Evolutionary conservation across 1,284 basidiomycete species (phyloP).

Genomic region (Pascua guehoae): DNA sequence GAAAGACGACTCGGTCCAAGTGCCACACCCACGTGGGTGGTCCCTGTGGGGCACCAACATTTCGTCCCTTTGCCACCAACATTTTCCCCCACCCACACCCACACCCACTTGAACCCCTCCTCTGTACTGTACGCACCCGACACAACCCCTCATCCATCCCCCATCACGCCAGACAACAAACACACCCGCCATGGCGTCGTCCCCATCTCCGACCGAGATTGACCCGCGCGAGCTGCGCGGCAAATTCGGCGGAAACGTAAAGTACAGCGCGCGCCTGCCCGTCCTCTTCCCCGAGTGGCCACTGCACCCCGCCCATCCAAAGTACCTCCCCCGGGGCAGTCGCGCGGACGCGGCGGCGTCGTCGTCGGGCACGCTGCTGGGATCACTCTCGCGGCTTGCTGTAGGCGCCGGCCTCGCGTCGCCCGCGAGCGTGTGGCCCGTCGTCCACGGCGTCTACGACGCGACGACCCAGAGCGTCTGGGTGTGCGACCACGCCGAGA

Average conservation of each 20-base stretch:
- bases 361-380: slow-evolving; percentile 4
- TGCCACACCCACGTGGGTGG: too few species aligned
- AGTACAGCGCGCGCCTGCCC: slow-evolving; percentile 46
- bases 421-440: slow-evolving; percentile 6
- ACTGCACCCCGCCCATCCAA: slow-evolving; percentile 20
- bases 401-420: not conserved
- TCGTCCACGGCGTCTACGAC: slow-evolving; percentile 62
- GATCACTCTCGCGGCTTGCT: not conserved
- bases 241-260: slow-evolving; percentile 10
- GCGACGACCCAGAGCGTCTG: slow-evolving; percentile 71
- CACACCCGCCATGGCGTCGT: not conserved
- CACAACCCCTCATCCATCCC: not conserved
- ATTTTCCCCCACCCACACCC: too few species aligned
- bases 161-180: not conserved
- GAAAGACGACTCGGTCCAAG: too few species aligned
- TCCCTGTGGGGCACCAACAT: too few species aligned
- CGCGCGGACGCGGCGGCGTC: not conserved
- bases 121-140: not conserved
- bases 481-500: slow-evolving; percentile 63
- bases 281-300: slow-evolving; percentile 38
- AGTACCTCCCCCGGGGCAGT: slow-evolving; percentile 2
- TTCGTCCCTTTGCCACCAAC: too few species aligned
- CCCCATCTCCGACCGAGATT: too few species aligned
- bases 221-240: too few species aligned
- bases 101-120: too few species aligned